Base-by-base conservation (phyloP, 306 rosid species). In the Gastrolobium bilobum region DNA sequence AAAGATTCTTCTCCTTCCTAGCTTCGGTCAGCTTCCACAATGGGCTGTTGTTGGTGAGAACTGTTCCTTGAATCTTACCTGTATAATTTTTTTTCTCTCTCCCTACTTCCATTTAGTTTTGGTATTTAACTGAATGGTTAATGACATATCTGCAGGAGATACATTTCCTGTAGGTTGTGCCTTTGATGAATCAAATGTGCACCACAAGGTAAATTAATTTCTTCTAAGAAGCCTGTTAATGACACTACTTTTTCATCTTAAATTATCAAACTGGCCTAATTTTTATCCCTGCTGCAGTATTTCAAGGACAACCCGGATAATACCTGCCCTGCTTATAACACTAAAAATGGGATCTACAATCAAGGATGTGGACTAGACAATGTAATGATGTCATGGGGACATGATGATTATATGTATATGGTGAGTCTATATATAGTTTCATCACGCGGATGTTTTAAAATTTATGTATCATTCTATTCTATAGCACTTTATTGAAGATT, bases 1-100 rank as follows among this genome's bases (percentile, higher is more conserved):
- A 56, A 87, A 87, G 58, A 82, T 87, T 43, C 81, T 87, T 51
- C 42, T 66, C 11, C 86, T 69, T 71, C 78, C 88, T 4, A 33
- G 14, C 3, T 84, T 87, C 79, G 90, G 90, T 6, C 76, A 4
- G 50, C 83, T 87, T 58, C 86, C 90, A 52, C 85, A 84, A 46
- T 87, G 90, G 90, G 86, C 88, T 30, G 90, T 87, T 43, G 88
- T 81, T 38, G 90, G 90, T 80, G 7, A 84, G 84, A 43, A 79
- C 10, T 9, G 3, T 10, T 60, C 57, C 37, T 61, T 59, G 33
- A 47, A 51, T 5, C 60, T 74, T 11, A 0, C 65, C 6, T 14
- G 4, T 3, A 52, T 40, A 8, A 57, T 1, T 3, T 29, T 14
- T 11, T 6, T 33, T 13, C n/a, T 5, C n/a, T 31, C 4, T 2